Evolutionary conservation across 345 rosid species (phyloP).

Genomic region (Eucalyptus decipiens): DNA sequence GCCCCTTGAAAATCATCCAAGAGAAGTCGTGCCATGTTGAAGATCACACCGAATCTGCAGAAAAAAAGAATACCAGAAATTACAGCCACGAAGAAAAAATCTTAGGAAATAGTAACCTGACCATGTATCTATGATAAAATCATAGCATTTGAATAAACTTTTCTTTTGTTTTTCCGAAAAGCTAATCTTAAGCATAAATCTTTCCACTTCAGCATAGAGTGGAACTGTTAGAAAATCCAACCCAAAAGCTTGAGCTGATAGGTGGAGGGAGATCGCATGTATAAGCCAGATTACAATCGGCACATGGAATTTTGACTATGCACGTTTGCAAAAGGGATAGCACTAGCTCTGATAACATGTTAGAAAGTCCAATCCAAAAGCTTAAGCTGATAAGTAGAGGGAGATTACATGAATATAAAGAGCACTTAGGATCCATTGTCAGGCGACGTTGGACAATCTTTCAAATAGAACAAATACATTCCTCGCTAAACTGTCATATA

Average conservation of each 20-base stretch:
- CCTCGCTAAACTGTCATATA: not conserved
- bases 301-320: no score
- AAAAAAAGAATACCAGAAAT: not conserved
- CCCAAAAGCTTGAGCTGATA: no score
- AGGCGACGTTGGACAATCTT: no score
- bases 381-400: no score
- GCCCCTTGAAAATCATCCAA: slow-evolving; percentile 79
- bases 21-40: slow-evolving; percentile 76
- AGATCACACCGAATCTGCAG: slow-evolving; percentile 70
- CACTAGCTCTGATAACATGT: no score
- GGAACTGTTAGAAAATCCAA: not conserved
- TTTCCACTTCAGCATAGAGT: not conserved
- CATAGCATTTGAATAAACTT: not conserved
- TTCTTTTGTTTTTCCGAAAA: not conserved
- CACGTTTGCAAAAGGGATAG: no score
- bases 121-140: not conserved
- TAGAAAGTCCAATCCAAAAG: no score
- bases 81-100: not conserved
- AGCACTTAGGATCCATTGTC: no score
- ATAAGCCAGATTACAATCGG: no score
- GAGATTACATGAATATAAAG: no score
- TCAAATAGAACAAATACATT: not conserved
- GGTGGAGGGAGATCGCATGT: no score
- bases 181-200: not conserved
- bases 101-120: not conserved